Base-by-base conservation (phyloP, 495 filamentous ascomycete species). In the Letharia columbiana region DNA sequence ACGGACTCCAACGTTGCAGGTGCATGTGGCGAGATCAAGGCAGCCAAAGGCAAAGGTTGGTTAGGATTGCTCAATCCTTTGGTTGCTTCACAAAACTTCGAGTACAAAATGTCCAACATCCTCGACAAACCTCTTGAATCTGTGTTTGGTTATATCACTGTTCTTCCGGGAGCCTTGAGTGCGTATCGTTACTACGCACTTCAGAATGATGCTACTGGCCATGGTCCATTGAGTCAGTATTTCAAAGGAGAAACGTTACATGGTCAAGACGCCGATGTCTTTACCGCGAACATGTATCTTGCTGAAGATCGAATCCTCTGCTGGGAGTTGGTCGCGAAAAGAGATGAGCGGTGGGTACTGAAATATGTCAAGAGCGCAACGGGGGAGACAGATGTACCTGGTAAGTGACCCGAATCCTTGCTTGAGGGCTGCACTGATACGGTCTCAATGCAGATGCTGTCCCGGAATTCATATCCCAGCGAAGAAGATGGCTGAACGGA, bases 51-150 rank as follows among this genome's bases (percentile, higher is more conserved):
- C 15, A 90, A 88, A 71, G 86, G 80, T 37, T 90, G 88, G 76
- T 78, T 87, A 20, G 91, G 92, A 31, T 83, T 99, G 31, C 79
- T 99, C 50, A 98, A 98, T 73, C 95, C 95, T 1, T 82, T 99
- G 4, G 92, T 99, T 11, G 95, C 95, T 1, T 92, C 90, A 57
- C 95, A 99, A 75, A 98, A 99, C 72, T 99, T 98, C 71, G 95
- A 99, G 76, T 99, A 99, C 81, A 99, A 99, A 79, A 96, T 98
- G 93, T 96, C 91, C 10, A 99, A 98, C 68, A 99, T 99, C 72
- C 81, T 99, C 37, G 95, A 99, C 73, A 98, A 98, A 76, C 95
- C 95, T 6, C 79, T 99, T 33, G 95, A 99, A 76, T 92, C 89
- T 3, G 95, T 97, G 3, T 98, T 99, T 72, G 95, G 95, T 5